Conservation (phyloP, 2,329 filamentous ascomycete species). For the Fusarium sp. region DNA sequence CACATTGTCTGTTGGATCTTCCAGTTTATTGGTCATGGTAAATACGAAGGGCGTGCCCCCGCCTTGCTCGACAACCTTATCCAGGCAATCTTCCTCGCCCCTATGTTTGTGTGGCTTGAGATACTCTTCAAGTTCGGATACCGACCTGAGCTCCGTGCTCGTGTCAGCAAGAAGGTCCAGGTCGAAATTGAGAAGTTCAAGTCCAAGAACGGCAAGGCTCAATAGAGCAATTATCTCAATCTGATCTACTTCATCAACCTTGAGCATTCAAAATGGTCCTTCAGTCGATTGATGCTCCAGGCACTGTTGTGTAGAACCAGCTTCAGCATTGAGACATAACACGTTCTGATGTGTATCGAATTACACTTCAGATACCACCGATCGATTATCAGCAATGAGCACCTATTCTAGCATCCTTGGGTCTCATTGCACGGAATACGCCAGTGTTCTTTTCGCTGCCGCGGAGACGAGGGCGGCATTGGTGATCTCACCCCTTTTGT, state of each 20-base stretch:
- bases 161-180: conserved; percentile 81
- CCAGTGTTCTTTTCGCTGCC: not conserved
- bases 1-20: conserved; percentile 84
- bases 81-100: conserved; percentile 91
- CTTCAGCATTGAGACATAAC: conserved; percentile 9
- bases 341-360: not conserved
- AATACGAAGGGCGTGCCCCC: conserved; percentile 88
- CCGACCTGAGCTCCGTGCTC: conserved; percentile 84
- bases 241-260: not conserved
- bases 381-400: not conserved
- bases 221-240: conserved; percentile 52
- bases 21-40: conserved; percentile 92
- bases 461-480: conserved; percentile 5
- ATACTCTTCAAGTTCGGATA: conserved; percentile 92
- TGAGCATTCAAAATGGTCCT: not conserved
- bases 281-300: conserved; percentile 2
- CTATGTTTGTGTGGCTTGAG: conserved; percentile 98
- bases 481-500: conserved; percentile 27
- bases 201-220: conserved; percentile 64
- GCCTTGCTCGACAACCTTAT: conserved; percentile 91
- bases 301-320: not conserved
- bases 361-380: not conserved
- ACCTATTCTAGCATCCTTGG: not conserved
- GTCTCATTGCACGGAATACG: conserved; percentile 5
- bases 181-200: conserved; percentile 82